Base-by-base conservation (phyloP, 1,139 yeast species). In the Wickerhamomyces sp. region DNA sequence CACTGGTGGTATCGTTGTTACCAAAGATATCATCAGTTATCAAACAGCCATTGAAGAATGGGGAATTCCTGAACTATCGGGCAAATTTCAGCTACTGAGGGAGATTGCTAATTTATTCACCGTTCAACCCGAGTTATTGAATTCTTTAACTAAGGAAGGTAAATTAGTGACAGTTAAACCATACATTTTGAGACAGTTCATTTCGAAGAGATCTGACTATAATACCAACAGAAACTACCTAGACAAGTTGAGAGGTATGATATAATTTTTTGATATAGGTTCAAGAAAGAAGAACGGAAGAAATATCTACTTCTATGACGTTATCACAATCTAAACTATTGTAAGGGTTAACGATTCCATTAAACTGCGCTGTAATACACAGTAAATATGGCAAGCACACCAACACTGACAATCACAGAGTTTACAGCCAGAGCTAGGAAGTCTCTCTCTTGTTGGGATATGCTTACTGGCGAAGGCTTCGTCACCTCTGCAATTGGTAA, bases 91-190 rank as follows among this genome's bases (percentile, higher is more conserved):
- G 42, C 72, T 89, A 10, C 68, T 91, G 52, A 81, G 89, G 59
- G 96, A 90, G 54, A 79, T 91, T 50, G 91, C 94, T 35, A 89
- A 88, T 58, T 69, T 91, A 53, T 91, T 84, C 62, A 85, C 95
- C 0, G 95, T 88, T 13, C 90, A 84, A 60, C 79, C 84, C 1
- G 81, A 78, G 43, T 77, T 88, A 56, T 71, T 91, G 49, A 82
- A 81, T 52, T 86, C 95, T 1, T 74, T 91, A 59, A 80, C 91
- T 2, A 79, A 85, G 39, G 96, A 90, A 56, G 95, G 96, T 2
- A 87, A 82, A 57, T 70, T 91, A 53, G 81, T 84, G 1, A 76
- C 72, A 46, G 73, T 91, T 61, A 84, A 84, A 60, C 83, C 86
- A 6, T 76, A 73, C 46, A 71, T 83, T 13, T 70, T 90, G 30